Base-by-base conservation (phyloP, 495 filamentous ascomycete species). In the Clohesyomyces aquaticus region DNA sequence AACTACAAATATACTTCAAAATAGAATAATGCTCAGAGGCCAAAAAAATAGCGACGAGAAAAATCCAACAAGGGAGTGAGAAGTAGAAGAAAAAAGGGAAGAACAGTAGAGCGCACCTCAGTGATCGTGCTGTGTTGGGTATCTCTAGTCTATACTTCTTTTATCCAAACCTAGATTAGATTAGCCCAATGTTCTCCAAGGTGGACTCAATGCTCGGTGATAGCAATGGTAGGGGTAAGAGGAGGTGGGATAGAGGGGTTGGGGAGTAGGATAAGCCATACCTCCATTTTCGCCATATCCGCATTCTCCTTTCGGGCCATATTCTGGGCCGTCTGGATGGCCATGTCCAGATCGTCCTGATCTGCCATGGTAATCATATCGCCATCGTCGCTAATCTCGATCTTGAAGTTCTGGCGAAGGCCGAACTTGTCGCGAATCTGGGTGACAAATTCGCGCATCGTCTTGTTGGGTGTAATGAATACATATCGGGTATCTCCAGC, bases 281-380 rank as follows among this genome's bases (percentile, higher is more conserved):
- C 91, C 85, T 98, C 94, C 83, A 98, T 86, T 84, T 96, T 98
- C 28, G 91, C 93, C 80, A 92, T 89, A 62, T 96, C 93, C 46
- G 80, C 77, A 58, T 86, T 83, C 69, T 93, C 89, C 73, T 84
- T 85, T 77, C 80, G 81, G 27, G 91, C 95, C 59, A 77, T 77
- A 58, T 83, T 82, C 73, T 84, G 88, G 28, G 87, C 86, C 3
- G 77, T 78, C 71, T 77, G 79, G 56, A 98, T 81, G 42, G 89
- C 84, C 83, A 96, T 87, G 54, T 97, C 92, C 66, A 97, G 75
- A 80, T 98, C 94, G 71, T 98, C 94, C 76, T 96, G 89, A 76
- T 98, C 94, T 28, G 88, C 91, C 86, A 98, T 87, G 12, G 91
- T 96, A 74, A 98, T 93, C 88, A 96, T 90, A 71, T 96, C 94